Conservation (phyloP, 345 rosid genomes). For the Rhodomyrtus tomentosa region DNA sequence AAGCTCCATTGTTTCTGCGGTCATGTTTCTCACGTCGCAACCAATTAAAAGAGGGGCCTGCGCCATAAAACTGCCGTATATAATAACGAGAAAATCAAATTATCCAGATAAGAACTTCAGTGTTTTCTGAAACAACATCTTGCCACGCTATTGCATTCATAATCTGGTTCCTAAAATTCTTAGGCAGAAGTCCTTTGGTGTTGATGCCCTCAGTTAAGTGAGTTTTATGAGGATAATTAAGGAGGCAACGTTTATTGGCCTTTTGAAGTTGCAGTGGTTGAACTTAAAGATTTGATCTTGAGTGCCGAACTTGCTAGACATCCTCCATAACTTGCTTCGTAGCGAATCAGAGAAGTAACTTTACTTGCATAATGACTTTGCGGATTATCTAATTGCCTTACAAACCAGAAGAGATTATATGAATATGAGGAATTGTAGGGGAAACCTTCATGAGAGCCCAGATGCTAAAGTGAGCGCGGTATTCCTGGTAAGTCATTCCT, state of each 20-base stretch:
- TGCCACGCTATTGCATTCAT: not conserved
- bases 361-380: not conserved
- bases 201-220: not conserved
- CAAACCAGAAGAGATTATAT: not conserved
- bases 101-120: not conserved
- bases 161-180: not conserved
- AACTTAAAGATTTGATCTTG: not conserved
- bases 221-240: not conserved
- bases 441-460: constrained; percentile 96
- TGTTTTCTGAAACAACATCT: not conserved
- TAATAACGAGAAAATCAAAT: not conserved
- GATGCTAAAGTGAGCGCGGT: constrained; percentile 92
- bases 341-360: not conserved
- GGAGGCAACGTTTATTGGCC: not conserved
- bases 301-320: not conserved
- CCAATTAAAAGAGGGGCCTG: constrained; percentile 97
- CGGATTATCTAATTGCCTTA: not conserved
- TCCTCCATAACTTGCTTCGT: not conserved
- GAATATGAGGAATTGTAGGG: not conserved
- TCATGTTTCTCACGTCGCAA: constrained; percentile 84
- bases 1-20: constrained; percentile 66
- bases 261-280: not conserved
- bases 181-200: not conserved
- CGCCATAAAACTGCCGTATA: not conserved
- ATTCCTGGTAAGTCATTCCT: constrained; percentile 85